Base-by-base conservation (phyloP, 495 filamentous ascomycete genomes). In the Polyplosphaeria fusca region DNA sequence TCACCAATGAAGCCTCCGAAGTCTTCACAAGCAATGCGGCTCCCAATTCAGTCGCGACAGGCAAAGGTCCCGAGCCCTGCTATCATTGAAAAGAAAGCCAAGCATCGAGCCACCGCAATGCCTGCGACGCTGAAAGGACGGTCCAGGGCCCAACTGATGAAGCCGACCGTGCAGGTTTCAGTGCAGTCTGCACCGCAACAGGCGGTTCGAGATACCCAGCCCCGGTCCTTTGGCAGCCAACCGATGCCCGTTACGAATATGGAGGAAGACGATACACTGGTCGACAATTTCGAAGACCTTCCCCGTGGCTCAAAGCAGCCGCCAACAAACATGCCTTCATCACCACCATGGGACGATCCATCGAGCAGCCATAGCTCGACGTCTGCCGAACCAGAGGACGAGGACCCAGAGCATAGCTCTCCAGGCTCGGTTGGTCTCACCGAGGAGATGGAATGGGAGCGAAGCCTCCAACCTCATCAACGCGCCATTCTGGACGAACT, bases 361-460 rank as follows among this genome's bases (percentile, higher is more conserved):
- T 28, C 38, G n/a, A 65, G 62, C 52, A 52, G 30, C n/a, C 62
- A 65, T 25, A 65, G 56, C 48, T 65, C 62, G n/a, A 65, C 56
- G 16, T 65, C 62, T 3, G 52, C 52, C 5, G 40, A 38, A n/a
- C 16, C 18, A 1, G 42, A 56, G 24, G 19, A 48, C 19, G 7
- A 11, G 2, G 56, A 53, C 5, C 32, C n/a, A 11, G n/a, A n/a
- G n/a, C n/a, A n/a, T n/a, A 4, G 13, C 9, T 14, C 23, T 30
- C 35, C 35, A 27, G 41, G 40, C 1, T 14, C 41, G n/a, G 25
- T 37, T 4, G 43, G 41, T n/a, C 27, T 52, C 2, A 48, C 47
- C 14, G 62, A 65, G 43, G 57, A 61, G n/a, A 47, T 45, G 41
- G 52, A 57, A 19, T 65, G 62, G 62, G 57, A 65, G 25, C 38